Evolutionary conservation across 2,329 filamentous ascomycete species (phyloP).

Genomic region (Coniella vitis): DNA sequence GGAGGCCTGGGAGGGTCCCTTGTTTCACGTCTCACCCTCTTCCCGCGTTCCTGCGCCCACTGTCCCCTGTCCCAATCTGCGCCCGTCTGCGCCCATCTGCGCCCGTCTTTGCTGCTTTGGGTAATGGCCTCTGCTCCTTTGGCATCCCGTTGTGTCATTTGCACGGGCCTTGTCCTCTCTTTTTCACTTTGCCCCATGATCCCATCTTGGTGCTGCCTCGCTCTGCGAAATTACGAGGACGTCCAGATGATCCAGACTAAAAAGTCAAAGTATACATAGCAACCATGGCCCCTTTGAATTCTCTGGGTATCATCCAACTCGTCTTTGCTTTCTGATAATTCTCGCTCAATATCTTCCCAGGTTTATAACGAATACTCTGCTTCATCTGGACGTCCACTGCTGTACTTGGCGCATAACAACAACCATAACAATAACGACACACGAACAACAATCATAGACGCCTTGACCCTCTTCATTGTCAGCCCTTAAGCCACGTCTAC

Average conservation of each 20-base stretch:
- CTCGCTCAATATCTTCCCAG: background rate
- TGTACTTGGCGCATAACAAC: too few species aligned
- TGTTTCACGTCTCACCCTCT: slow-evolving; percentile 7
- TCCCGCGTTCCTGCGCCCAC: slow-evolving; percentile 7
- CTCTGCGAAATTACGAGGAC: too few species aligned
- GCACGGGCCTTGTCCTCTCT: too few species aligned
- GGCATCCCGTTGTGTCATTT: background rate
- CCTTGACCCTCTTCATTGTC: background rate
- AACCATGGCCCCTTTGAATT: too few species aligned
- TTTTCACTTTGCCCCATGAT: too few species aligned
- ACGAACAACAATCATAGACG: background rate
- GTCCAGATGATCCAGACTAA: too few species aligned
- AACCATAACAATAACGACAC: background rate
- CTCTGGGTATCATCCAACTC: too few species aligned
- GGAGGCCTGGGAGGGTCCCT: background rate
- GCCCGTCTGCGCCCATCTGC: background rate
- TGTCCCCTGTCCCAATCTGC: background rate
- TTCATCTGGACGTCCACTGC: too few species aligned
- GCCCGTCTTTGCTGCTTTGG: background rate
- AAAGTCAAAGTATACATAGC: too few species aligned
- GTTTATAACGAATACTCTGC: too few species aligned
- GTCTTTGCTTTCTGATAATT: background rate
- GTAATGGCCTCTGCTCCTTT: slow-evolving; percentile 1
- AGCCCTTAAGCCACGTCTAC: background rate
- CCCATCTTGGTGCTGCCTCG: too few species aligned